Base-by-base conservation (phyloP, 1,139 yeast genomes). In the Yamadazyma aaseri region DNA sequence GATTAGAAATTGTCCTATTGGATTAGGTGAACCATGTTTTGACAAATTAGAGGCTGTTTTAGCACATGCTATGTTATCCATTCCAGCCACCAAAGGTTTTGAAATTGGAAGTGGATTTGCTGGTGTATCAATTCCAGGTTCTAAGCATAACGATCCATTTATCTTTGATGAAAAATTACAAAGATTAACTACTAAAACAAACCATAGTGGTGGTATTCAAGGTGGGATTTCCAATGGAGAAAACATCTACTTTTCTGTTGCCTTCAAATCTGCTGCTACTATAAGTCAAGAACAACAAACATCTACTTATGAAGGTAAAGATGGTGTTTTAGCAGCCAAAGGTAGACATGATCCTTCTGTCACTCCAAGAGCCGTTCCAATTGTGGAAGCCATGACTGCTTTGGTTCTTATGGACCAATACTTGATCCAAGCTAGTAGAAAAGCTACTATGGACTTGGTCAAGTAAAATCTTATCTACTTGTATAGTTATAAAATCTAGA, bases 341-440 rank as follows among this genome's bases (percentile, higher is more conserved):
- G 98, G 98, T 41, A 84, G 98, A 71, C 98, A 92, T 56, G 98
- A 92, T 58, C 98, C 98, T 20, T 87, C 92, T 55, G 98, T 92
- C 36, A 95, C 95, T 10, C 98, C 98, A 45, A 81, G 98, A 63
- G 98, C 98, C 20, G 90, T 92, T 38, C 98, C 98, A 33, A 92
- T 92, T 54, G 97, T 92, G 29, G 98, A 92, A 66, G 87, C 98
- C 29, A 92, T 92, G 98, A 78, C 97, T 36, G 95, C 97, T 6
- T 71, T 94, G 48, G 97, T 87, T 3, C 65, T 92, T 47, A 92
- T 90, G 34, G 98, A 92, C 60, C 81, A 86, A 43, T 66, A 83
- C 39, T 65, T 92, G 65, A 75, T 90, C 32, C 98, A 92, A 64
- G 82, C 86, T 62, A 71, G 96, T 24, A 80, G 98, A 63, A 89